phyloP scores from a whole-genome alignment of 768 basidiomycete genomes.

The Boletus sp. region DNA sequence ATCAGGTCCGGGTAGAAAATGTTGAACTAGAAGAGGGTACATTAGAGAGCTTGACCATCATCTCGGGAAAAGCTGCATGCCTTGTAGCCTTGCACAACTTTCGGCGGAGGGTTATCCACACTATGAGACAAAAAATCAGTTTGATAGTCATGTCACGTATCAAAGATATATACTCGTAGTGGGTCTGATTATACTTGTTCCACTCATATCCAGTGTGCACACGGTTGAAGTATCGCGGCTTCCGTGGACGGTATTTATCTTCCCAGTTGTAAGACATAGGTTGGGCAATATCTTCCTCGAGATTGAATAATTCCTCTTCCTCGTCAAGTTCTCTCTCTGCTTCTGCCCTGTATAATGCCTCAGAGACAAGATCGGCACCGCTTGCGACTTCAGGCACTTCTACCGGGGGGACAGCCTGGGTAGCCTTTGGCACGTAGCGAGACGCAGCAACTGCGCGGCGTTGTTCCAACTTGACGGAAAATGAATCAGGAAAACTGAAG shows the following conservation, averaged over 20 bases:
- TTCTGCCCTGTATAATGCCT: slow-evolving; percentile 87
- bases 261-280: slow-evolving; percentile 95
- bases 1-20: slow-evolving; percentile 99
- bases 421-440: slow-evolving; percentile 79
- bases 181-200: slow-evolving; percentile 99
- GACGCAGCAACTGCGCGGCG: slow-evolving; percentile 81
- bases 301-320: slow-evolving; percentile 93
- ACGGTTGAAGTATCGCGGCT: slow-evolving; percentile 97
- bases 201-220: slow-evolving; percentile 99
- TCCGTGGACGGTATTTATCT: slow-evolving; percentile 96
- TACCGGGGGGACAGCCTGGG: slow-evolving; percentile 56
- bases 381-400: slow-evolving; percentile 55
- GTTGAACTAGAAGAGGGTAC: slow-evolving; percentile 59
- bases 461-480: slow-evolving; percentile 52
- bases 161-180: slow-evolving; percentile 74
- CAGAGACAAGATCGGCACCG: slow-evolving; percentile 76
- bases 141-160: neutral
- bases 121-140: slow-evolving; percentile 39
- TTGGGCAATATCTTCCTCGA: slow-evolving; percentile 83
- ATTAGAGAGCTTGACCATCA: slow-evolving; percentile 4
- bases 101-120: slow-evolving; percentile 97
- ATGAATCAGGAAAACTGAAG: slow-evolving; percentile 1
- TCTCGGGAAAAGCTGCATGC: slow-evolving; percentile 33
- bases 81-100: slow-evolving; percentile 99
- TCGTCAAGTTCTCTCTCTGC: slow-evolving; percentile 92